Percentiles rank a stretch among this genome's conserved stretches.
Conservation (phyloP, 2,329 filamentous ascomycete genomes). For the Monosporascus sp. region DNA sequence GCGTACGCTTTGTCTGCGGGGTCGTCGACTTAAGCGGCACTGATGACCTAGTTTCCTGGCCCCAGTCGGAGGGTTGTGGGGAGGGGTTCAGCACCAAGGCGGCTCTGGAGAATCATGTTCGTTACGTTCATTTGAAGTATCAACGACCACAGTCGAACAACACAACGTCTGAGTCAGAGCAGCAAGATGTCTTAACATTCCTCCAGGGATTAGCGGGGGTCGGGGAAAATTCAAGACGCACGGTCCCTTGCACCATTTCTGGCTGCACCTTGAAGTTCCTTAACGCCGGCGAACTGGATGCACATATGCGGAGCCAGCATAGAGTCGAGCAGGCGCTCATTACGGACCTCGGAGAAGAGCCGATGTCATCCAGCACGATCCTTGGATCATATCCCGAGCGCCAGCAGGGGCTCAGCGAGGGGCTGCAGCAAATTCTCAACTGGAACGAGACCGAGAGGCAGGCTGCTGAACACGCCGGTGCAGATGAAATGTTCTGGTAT, state of each 20-base stretch:
- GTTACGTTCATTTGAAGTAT: constrained; percentile 70
- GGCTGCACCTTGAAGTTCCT: constrained; percentile 42
- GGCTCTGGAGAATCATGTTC: constrained; percentile 76
- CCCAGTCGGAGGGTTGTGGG: constrained; percentile 63
- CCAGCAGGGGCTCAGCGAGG: not conserved
- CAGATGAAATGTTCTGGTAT: constrained; percentile 22
- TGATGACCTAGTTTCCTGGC: constrained; percentile 60
- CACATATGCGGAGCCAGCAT: constrained; percentile 34
- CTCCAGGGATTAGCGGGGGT: constrained; percentile 40
- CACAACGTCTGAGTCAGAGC: constrained; percentile 17
- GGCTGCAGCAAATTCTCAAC: not conserved
- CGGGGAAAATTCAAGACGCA: constrained; percentile 34
- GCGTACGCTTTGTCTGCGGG: constrained; percentile 74
- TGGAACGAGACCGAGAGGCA: not conserved
- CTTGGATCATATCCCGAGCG: not conserved
- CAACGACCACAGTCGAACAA: constrained; percentile 33
- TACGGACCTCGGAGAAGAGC: constrained; percentile 2
- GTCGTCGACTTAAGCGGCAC: constrained; percentile 53
- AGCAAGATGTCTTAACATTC: constrained; percentile 20
- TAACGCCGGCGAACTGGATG: constrained; percentile 44
- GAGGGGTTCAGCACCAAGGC: constrained; percentile 71
- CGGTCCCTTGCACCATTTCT: constrained; percentile 34
- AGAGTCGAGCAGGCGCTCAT: constrained; percentile 15
- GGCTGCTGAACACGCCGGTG: constrained; percentile 7
- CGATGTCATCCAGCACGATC: not conserved